Conservation (phyloP, 164 flowering plant genomes). For the Aristolochia contorta region DNA sequence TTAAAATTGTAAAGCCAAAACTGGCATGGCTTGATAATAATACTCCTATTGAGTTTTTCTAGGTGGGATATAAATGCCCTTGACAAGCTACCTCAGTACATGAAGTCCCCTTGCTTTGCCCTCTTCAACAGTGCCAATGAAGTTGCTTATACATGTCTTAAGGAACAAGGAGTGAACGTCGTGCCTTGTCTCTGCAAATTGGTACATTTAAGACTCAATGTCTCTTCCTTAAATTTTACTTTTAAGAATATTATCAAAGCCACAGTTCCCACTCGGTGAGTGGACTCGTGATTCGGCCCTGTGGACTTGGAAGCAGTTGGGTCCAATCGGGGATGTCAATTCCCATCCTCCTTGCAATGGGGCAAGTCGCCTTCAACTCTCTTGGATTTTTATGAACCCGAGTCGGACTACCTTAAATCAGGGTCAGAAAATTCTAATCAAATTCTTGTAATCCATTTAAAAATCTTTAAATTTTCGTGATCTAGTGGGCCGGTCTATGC, state of each 20-base stretch:
- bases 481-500: slow-evolving; percentile 40
- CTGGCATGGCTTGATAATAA: no score
- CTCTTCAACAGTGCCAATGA: slow-evolving; percentile 2
- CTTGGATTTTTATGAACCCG: no score
- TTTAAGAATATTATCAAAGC: no score
- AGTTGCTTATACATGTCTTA: neutral
- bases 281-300: no score
- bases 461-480: neutral
- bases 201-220: neutral
- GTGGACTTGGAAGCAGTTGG: no score
- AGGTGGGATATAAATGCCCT: neutral
- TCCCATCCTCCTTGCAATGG: no score
- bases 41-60: no score
- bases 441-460: no score
- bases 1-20: neutral
- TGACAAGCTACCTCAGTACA: neutral
- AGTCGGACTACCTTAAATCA: neutral
- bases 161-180: neutral
- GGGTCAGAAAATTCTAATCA: neutral
- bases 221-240: no score
- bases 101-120: neutral
- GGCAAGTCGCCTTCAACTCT: no score
- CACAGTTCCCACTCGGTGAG: no score
- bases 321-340: no score
- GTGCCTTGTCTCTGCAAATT: neutral